Conservation (phyloP, 768 basidiomycete genomes). For the Calocera cornea region DNA sequence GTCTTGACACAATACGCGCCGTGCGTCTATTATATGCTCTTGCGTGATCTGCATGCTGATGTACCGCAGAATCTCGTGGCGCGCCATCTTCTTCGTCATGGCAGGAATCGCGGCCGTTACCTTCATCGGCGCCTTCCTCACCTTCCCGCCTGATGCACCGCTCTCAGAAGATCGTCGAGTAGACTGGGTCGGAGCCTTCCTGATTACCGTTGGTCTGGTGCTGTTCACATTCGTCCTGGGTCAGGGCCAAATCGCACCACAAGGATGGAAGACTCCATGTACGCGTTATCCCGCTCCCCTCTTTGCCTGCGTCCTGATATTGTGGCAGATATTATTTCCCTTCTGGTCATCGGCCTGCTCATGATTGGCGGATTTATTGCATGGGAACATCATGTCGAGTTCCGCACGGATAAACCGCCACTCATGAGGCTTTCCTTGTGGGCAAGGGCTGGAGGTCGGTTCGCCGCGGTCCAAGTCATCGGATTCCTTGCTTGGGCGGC, state of each 20-base stretch:
- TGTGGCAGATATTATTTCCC: conserved; percentile 48
- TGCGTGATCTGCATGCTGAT: conserved; percentile 3
- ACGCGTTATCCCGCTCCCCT: conserved; percentile 14
- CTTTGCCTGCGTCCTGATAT: neutral
- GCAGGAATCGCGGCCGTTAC: conserved; percentile 43
- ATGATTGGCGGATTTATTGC: conserved; percentile 20
- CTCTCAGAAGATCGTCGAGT: conserved; percentile 31
- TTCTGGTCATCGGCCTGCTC: conserved; percentile 13
- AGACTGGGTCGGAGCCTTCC: conserved; percentile 63
- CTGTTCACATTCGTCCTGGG: conserved; percentile 62
- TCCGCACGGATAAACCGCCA: conserved; percentile 30
- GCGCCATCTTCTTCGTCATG: conserved; percentile 48
- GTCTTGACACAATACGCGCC: conserved; percentile 42
- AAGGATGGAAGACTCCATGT: conserved; percentile 51
- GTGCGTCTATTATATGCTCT: conserved; percentile 17
- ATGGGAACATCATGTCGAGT: conserved; percentile 7
- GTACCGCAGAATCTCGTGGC: conserved; percentile 36
- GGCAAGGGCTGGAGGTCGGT: conserved; percentile 46
- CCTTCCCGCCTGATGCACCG: conserved; percentile 45
- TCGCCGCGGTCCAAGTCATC: conserved; percentile 48
- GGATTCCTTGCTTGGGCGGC: conserved; percentile 45
- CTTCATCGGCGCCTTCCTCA: conserved; percentile 39
- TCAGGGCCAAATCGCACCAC: conserved; percentile 44
- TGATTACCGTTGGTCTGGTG: conserved; percentile 52
- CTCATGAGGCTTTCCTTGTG: conserved; percentile 52